These are phyloP conservation scores for Samsoniella hepiali DNA, from an alignment of 2,329 filamentous ascomycete species.

Conservation along the genomic window DNA sequence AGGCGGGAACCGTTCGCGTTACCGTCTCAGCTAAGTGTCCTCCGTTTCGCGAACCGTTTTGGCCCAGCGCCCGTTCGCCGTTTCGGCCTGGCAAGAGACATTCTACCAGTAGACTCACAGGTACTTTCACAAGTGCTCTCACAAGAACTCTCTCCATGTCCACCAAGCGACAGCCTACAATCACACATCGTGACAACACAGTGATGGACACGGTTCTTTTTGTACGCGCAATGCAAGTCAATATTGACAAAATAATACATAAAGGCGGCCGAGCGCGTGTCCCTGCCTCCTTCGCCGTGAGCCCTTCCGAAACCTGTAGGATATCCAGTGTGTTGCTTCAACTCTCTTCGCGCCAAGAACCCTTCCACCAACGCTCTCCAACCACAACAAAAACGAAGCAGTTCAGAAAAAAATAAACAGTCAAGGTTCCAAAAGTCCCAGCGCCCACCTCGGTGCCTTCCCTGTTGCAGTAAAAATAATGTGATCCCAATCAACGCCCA, in stretches of 20 bases:
- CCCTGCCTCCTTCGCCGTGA: not conserved
- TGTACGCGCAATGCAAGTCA: constrained; percentile 10
- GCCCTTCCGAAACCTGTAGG: constrained; percentile 12
- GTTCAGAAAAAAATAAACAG: not conserved
- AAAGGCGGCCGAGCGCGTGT: constrained; percentile 1
- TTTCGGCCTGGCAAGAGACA: not conserved
- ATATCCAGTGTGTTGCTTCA: constrained; percentile 15
- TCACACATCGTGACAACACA: not conserved
- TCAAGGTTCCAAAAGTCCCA: constrained; percentile 15
- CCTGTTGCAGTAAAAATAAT: constrained; percentile 6
- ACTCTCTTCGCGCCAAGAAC: not conserved
- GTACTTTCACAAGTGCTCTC: not conserved
- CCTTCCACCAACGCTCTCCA: not conserved
- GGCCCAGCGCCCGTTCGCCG: not conserved
- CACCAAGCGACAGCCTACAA: not conserved
- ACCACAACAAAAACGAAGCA: not conserved
- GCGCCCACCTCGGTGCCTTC: not conserved
- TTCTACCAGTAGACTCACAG: not conserved
- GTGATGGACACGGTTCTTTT: not conserved
- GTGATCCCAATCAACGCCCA: constrained; percentile 11
- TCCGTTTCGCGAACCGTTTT: not conserved
- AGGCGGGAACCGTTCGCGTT: not conserved
- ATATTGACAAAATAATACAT: constrained; percentile 12
- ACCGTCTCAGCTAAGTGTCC: not conserved
- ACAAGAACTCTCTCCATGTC: not conserved